A percentile compares a stretch with the other conserved stretches of the same genome.
Conservation (phyloP, 768 basidiomycete species). For the Albatrellus ellisii region DNA sequence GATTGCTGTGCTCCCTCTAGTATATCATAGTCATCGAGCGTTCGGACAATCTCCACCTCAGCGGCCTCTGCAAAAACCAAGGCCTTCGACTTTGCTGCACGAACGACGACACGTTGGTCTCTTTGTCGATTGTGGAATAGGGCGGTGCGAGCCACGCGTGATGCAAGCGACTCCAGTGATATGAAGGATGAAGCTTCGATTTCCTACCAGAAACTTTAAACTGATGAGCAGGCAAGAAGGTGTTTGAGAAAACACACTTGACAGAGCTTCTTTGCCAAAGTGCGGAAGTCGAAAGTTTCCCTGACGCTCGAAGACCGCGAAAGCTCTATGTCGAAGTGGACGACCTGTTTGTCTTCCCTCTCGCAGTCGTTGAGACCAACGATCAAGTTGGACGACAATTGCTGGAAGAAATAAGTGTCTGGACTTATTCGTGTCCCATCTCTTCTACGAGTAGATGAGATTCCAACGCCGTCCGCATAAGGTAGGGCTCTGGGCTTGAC, state of each 20-base stretch:
- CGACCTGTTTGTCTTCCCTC: constrained; percentile 46
- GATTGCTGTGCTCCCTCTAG: no score
- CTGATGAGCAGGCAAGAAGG: neutral
- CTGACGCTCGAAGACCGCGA: constrained; percentile 8
- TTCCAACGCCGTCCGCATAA: constrained; percentile 31
- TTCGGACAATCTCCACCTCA: constrained; percentile 46
- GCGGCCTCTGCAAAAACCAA: constrained; percentile 54
- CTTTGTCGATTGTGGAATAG: constrained; percentile 21
- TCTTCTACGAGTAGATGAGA: constrained; percentile 25
- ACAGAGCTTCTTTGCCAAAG: constrained; percentile 23
- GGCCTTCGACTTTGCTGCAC: constrained; percentile 61
- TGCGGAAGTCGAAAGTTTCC: constrained; percentile 26
- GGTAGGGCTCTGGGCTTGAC: constrained; percentile 37
- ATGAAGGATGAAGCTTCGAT: constrained; percentile 35
- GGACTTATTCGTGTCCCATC: constrained; percentile 8
- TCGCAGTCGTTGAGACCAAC: constrained; percentile 62
- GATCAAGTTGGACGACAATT: constrained; percentile 38
- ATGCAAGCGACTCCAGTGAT: constrained; percentile 62
- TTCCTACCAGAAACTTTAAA: constrained; percentile 23
- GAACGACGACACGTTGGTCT: constrained; percentile 30
- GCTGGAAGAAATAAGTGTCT: constrained; percentile 19
- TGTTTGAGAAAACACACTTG: constrained; percentile 19
- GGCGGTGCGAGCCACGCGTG: constrained; percentile 35
- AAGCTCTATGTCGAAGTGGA: constrained; percentile 38
- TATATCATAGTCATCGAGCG: constrained; percentile 23